phyloP scores from a whole-genome alignment of 2,329 filamentous ascomycete genomes.

The Colletotrichum orchidophilum region DNA sequence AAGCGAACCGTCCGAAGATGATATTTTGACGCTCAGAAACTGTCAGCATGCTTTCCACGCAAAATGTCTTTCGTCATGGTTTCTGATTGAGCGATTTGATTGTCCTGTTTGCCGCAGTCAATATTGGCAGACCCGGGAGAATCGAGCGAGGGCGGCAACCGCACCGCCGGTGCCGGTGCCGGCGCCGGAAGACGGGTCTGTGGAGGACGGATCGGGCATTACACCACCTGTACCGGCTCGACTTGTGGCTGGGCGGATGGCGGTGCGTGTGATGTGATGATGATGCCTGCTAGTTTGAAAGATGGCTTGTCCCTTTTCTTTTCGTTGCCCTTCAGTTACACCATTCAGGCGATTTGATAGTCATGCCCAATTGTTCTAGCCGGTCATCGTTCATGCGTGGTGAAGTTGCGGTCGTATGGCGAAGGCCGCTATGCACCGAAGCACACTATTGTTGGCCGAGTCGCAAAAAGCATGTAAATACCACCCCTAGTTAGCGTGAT shows the following conservation, averaged over 20 bases:
- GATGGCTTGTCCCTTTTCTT: neutral
- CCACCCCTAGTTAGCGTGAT: too few relatives aligned
- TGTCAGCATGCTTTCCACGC: constrained; percentile 52
- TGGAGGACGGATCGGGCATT: neutral
- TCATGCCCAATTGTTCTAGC: too few relatives aligned
- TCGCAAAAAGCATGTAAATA: too few relatives aligned
- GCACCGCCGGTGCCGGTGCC: constrained; percentile 4
- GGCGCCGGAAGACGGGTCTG: constrained; percentile 7
- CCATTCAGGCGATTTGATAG: too few relatives aligned
- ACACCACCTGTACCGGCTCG: constrained; percentile 6
- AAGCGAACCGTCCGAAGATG: constrained; percentile 36
- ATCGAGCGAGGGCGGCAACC: constrained; percentile 10
- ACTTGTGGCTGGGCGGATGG: neutral
- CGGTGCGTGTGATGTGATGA: constrained; percentile 1
- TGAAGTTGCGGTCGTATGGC: too few relatives aligned
- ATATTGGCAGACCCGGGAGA: constrained; percentile 42
- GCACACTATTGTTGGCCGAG: too few relatives aligned
- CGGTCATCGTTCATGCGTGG: too few relatives aligned
- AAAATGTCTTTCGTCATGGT: constrained; percentile 51
- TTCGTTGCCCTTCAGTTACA: neutral
- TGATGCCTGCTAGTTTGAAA: neutral
- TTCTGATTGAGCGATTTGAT: constrained; percentile 45
- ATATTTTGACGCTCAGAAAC: constrained; percentile 47
- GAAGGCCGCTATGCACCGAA: too few relatives aligned
- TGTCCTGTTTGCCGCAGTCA: constrained; percentile 50